phyloP scores from a whole-genome alignment of 352 stramenopile species.

The Phytophthora kernoviae region DNA sequence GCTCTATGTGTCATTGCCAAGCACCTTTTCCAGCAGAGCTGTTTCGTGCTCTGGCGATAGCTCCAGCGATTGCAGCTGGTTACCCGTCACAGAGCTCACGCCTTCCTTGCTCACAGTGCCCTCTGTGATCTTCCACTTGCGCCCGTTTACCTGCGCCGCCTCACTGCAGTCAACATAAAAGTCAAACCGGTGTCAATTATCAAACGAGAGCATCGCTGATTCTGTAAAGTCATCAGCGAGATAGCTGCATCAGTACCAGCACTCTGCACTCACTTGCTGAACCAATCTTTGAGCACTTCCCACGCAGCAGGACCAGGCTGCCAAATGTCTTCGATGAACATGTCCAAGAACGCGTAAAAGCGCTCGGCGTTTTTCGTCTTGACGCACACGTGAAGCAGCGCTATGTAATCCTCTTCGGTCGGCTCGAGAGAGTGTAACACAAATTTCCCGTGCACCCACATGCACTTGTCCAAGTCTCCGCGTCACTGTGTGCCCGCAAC shows the following conservation, averaged over 20 bases:
- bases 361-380: slow-evolving; percentile 35
- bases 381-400: slow-evolving; percentile 58
- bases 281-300: slow-evolving; percentile 77
- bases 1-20: neutral
- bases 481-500: slow-evolving; percentile 60
- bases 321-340: slow-evolving; percentile 66
- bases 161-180: slow-evolving; percentile 42
- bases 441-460: slow-evolving; percentile 61
- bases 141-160: slow-evolving; percentile 56
- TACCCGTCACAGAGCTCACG: slow-evolving; percentile 61
- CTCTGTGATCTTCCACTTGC: slow-evolving; percentile 60
- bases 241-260: neutral
- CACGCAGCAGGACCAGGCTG: slow-evolving; percentile 52
- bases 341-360: slow-evolving; percentile 64
- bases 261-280: slow-evolving; percentile 48
- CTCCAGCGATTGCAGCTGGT: slow-evolving; percentile 75
- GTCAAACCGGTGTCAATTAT: no score
- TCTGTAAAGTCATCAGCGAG: neutral
- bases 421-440: slow-evolving; percentile 49
- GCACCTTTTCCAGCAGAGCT: slow-evolving; percentile 71
- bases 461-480: slow-evolving; percentile 58
- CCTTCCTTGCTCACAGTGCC: slow-evolving; percentile 59
- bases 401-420: slow-evolving; percentile 68
- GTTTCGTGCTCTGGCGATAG: slow-evolving; percentile 44
- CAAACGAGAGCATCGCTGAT: no score